phyloP scores from a whole-genome alignment of 208 protist genomes.

The Porcisia deanei region DNA sequence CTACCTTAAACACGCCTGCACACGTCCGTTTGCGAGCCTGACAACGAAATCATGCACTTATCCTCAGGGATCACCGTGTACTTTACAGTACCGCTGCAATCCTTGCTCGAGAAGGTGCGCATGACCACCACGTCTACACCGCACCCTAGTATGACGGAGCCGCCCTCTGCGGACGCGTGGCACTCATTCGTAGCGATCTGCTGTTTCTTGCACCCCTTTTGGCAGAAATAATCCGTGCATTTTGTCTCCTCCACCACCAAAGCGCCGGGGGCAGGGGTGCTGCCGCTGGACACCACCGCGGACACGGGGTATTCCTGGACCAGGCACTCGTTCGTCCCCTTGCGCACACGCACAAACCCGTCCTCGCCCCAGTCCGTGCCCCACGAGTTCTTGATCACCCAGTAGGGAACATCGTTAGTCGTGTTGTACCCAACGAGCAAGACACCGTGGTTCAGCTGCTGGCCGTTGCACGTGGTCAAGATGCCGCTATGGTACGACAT shows the following conservation, averaged over 20 bases:
- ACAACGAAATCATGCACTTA: conserved; percentile 27
- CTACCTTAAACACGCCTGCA: conserved; percentile 7
- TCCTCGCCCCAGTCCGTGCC: conserved; percentile 67
- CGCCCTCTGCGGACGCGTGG: conserved; percentile 1
- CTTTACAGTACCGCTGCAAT: conserved; percentile 36
- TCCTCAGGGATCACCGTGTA: background rate
- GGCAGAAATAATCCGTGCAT: conserved; percentile 31
- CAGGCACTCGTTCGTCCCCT: conserved; percentile 55
- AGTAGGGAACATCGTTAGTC: conserved; percentile 55
- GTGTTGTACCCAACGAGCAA: conserved; percentile 81
- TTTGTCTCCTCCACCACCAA: conserved; percentile 20
- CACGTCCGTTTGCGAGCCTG: conserved; percentile 4
- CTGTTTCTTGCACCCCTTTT: conserved; percentile 9
- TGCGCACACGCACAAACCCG: conserved; percentile 72
- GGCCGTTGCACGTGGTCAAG: conserved; percentile 46
- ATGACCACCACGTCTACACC: conserved; percentile 30
- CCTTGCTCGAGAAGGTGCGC: conserved; percentile 21
- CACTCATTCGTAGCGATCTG: conserved; percentile 14
- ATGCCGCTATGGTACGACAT: conserved; percentile 62
- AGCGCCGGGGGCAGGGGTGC: background rate
- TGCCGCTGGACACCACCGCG: background rate
- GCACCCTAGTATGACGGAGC: conserved; percentile 33
- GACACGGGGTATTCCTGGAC: conserved; percentile 36
- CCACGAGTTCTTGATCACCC: conserved; percentile 92
- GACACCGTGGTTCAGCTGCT: conserved; percentile 72